Percentiles rank a stretch among this genome's conserved stretches.
Conservation (phyloP, 2,329 filamentous ascomycete genomes). For the Zymoseptoria crescenta region DNA sequence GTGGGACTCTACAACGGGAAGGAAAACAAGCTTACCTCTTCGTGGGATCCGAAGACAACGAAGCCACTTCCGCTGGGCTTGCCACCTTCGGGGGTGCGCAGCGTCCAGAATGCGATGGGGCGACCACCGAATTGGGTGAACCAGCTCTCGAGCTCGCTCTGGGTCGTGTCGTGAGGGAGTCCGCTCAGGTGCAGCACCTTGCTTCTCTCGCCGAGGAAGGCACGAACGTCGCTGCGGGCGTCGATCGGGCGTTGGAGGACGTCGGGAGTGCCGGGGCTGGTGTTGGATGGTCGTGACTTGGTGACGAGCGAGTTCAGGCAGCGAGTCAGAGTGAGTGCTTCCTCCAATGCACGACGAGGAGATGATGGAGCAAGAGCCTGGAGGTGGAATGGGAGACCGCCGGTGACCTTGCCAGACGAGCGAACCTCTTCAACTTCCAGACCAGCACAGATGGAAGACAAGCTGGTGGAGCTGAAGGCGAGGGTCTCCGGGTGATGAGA, state of each 20-base stretch:
- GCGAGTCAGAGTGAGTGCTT: conserved; percentile 86
- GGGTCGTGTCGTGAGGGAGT: conserved; percentile 92
- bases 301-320: conserved; percentile 87
- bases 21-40: conserved; percentile 64
- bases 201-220: conserved; percentile 90
- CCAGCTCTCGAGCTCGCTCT: conserved; percentile 98
- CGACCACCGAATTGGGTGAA: conserved; percentile 97
- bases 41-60: conserved; percentile 96
- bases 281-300: conserved; percentile 76
- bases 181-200: conserved; percentile 98
- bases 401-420: conserved; percentile 95
- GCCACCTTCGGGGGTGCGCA: conserved; percentile 95
- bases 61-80: conserved; percentile 99
- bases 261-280: conserved; percentile 71
- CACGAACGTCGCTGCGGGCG: conserved; percentile 88
- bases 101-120: conserved; percentile 97
- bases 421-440: conserved; percentile 97
- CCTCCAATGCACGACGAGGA: conserved; percentile 92
- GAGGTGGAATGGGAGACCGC: conserved; percentile 95
- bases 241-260: conserved; percentile 94
- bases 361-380: conserved; percentile 93
- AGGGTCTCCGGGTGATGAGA: conserved; percentile 96
- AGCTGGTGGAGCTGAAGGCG: conserved; percentile 88
- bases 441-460: conserved; percentile 96
- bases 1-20: not conserved